A percentile compares a stretch with the other conserved stretches of the same genome.
Conservation (phyloP, 2,329 filamentous ascomycete species). For the Talaromyces sp. region DNA sequence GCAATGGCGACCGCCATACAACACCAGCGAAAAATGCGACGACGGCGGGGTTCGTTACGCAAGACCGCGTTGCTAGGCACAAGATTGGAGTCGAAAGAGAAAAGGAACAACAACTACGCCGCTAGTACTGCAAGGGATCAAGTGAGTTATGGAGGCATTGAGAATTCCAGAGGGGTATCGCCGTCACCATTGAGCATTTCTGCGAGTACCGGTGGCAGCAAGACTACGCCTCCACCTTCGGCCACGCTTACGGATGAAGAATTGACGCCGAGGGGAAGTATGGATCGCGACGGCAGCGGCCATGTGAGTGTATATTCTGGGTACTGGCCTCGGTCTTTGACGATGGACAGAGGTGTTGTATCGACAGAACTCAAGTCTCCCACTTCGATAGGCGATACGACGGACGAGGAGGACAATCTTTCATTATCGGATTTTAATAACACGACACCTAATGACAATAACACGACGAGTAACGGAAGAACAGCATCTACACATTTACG, state of each 20-base stretch:
- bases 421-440: slow-evolving; percentile 56
- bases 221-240: background rate
- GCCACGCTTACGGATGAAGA: slow-evolving; percentile 5
- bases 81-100: slow-evolving; percentile 35
- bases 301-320: slow-evolving; percentile 11
- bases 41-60: slow-evolving; percentile 77
- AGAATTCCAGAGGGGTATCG: slow-evolving; percentile 3
- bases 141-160: background rate
- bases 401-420: slow-evolving; percentile 77
- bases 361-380: slow-evolving; percentile 38
- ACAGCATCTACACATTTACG: slow-evolving; percentile 18
- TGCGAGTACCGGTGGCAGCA: background rate
- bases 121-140: slow-evolving; percentile 12
- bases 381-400: slow-evolving; percentile 60
- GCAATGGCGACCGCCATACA: slow-evolving; percentile 50
- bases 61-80: slow-evolving; percentile 80
- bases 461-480: slow-evolving; percentile 20
- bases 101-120: slow-evolving; percentile 18
- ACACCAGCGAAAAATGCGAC: slow-evolving; percentile 57
- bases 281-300: slow-evolving; percentile 20
- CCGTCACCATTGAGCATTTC: slow-evolving; percentile 2
- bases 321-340: slow-evolving; percentile 9
- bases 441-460: slow-evolving; percentile 21
- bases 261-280: slow-evolving; percentile 13
- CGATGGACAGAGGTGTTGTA: slow-evolving; percentile 10